Percentiles rank a stretch among this genome's conserved stretches.
Conservation (phyloP, 306 rosid genomes). For the Betula pendula region DNA sequence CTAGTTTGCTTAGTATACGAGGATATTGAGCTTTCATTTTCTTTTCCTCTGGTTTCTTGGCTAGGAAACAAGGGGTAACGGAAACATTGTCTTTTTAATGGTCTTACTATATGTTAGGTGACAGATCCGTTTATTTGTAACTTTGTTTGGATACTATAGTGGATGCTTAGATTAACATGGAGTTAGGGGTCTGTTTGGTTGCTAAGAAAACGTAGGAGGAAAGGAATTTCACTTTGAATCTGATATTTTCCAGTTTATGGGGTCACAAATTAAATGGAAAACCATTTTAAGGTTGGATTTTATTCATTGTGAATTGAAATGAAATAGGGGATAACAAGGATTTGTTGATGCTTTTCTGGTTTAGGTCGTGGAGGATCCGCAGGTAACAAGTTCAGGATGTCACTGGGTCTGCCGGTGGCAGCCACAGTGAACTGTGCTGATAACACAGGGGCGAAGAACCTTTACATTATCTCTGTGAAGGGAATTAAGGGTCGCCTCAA, state of each 20-base stretch:
- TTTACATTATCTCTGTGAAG: conserved; percentile 57
- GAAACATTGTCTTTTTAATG: neutral
- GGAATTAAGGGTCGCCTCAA: conserved; percentile 65
- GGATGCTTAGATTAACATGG: neutral
- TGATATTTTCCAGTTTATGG: neutral
- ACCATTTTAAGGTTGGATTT: neutral
- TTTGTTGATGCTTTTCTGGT: neutral
- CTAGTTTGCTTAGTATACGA: neutral
- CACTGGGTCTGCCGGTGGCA: conserved; percentile 75
- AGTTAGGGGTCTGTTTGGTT: neutral
- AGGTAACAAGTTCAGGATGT: conserved; percentile 75
- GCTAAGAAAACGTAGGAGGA: neutral
- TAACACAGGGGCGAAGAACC: conserved; percentile 64
- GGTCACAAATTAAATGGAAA: neutral
- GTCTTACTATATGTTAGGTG: neutral
- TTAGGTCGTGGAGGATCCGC: conserved; percentile 70
- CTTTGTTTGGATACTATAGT: neutral
- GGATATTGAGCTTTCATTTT: neutral
- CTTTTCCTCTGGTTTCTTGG: neutral
- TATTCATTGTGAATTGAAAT: neutral
- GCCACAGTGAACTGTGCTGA: conserved; percentile 74
- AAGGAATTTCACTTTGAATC: neutral
- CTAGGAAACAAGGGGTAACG: neutral
- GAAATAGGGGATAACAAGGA: neutral
- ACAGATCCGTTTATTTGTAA: neutral